These are phyloP conservation scores for Penicillium brasilianum DNA, from an alignment of 2,329 filamentous ascomycete species.

Conservation along the genomic window DNA sequence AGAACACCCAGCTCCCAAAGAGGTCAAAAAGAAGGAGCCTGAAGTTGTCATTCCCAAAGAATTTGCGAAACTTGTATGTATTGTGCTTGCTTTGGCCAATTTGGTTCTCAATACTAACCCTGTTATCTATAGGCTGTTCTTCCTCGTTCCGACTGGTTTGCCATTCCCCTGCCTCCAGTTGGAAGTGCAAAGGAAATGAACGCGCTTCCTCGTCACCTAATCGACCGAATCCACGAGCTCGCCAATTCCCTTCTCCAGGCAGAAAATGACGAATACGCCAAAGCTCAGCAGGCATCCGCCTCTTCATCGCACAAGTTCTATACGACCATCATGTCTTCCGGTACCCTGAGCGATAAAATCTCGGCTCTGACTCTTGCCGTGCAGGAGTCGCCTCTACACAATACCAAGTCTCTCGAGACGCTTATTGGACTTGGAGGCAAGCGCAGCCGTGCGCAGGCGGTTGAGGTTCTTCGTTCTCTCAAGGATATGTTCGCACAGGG, in stretches of 20 bases:
- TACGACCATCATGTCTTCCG: slow-evolving; percentile 94
- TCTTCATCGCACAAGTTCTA: slow-evolving; percentile 95
- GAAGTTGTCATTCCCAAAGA: slow-evolving; percentile 41
- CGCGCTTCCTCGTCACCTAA: slow-evolving; percentile 55
- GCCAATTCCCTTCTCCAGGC: slow-evolving; percentile 75
- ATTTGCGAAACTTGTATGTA: slow-evolving; percentile 42
- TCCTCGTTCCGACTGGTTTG: slow-evolving; percentile 72
- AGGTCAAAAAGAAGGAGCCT: slow-evolving; percentile 18
- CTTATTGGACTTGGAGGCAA: slow-evolving; percentile 85
- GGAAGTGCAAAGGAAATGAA: slow-evolving; percentile 53
- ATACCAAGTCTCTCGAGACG: slow-evolving; percentile 84
- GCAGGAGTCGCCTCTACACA: slow-evolving; percentile 95
- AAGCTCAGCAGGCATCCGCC: slow-evolving; percentile 71
- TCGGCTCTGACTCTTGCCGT: slow-evolving; percentile 92
- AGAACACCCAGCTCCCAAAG: slow-evolving; percentile 26
- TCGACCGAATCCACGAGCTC: slow-evolving; percentile 66
- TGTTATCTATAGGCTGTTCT: slow-evolving; percentile 56
- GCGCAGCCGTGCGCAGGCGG: slow-evolving; percentile 88
- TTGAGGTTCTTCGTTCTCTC: slow-evolving; percentile 88
- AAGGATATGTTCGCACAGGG: slow-evolving; percentile 95
- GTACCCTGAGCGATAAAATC: slow-evolving; percentile 95
- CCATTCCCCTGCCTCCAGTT: slow-evolving; percentile 61
- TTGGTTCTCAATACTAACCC: slow-evolving; percentile 24
- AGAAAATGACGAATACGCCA: slow-evolving; percentile 76
- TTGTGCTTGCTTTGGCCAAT: not conserved